These are phyloP conservation scores for Ogataea thermomethanolica DNA, from an alignment of 805 yeast genomes.

Conservation along the genomic window DNA sequence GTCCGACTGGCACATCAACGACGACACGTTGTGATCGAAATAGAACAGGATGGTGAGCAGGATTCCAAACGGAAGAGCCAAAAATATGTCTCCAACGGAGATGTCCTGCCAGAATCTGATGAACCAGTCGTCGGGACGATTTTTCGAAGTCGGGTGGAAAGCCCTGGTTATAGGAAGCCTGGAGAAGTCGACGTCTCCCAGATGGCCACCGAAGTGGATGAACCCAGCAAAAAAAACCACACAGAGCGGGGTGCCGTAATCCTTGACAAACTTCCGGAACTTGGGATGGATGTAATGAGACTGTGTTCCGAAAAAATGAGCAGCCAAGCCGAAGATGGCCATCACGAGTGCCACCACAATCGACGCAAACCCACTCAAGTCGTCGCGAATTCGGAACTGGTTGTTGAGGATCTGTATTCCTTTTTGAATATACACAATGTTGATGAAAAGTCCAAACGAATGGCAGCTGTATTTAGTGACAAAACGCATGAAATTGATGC, in stretches of 20 bases:
- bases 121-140: constrained; percentile 66
- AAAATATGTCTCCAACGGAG: constrained; percentile 69
- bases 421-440: constrained; percentile 82
- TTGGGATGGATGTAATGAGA: constrained; percentile 59
- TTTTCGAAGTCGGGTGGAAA: constrained; percentile 64
- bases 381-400: constrained; percentile 53
- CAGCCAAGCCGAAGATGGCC: constrained; percentile 69
- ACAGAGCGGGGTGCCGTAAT: constrained; percentile 79
- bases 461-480: constrained; percentile 86
- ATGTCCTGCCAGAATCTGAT: constrained; percentile 70
- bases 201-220: constrained; percentile 82
- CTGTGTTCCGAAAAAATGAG: constrained; percentile 53
- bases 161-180: constrained; percentile 67
- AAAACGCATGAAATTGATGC: constrained; percentile 61
- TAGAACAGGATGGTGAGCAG: constrained; percentile 80
- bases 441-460: constrained; percentile 88
- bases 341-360: constrained; percentile 72
- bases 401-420: constrained; percentile 77
- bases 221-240: constrained; percentile 92
- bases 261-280: constrained; percentile 69
- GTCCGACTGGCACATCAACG: constrained; percentile 85
- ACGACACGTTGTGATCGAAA: constrained; percentile 93
- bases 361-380: constrained; percentile 52
- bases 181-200: constrained; percentile 54
- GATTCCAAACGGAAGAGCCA: constrained; percentile 91